Evolutionary conservation across 2,329 filamentous ascomycete genomes (phyloP).

Genomic region (Aspergillus tanneri): DNA sequence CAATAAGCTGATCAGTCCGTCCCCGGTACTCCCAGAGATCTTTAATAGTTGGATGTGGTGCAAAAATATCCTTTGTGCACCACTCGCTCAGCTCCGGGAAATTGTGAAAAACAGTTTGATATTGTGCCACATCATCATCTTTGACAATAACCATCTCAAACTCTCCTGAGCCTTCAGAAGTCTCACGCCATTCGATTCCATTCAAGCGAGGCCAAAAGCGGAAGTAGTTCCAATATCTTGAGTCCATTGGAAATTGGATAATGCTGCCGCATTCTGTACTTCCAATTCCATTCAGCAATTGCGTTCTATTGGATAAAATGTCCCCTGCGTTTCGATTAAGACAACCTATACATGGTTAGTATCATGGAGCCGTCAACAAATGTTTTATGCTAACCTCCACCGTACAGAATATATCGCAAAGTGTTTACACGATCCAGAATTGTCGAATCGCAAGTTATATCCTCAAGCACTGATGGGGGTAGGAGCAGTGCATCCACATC

Average conservation of each 20-base stretch:
- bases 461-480: no score
- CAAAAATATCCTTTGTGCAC: slow-evolving; percentile 19
- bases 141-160: slow-evolving; percentile 9
- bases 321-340: slow-evolving; percentile 1
- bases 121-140: neutral
- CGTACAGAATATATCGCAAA: slow-evolving; percentile 1
- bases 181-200: no score
- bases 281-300: slow-evolving; percentile 4
- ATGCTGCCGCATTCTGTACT: slow-evolving; percentile 6
- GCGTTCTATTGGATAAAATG: neutral
- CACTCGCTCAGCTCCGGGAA: slow-evolving; percentile 19
- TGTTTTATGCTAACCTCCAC: slow-evolving; percentile 4
- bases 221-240: slow-evolving; percentile 7
- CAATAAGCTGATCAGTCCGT: slow-evolving; percentile 26
- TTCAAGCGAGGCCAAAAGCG: no score
- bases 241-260: neutral
- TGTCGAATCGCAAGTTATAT: no score
- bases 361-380: neutral
- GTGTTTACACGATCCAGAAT: no score
- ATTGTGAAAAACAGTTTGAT: slow-evolving; percentile 16
- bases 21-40: slow-evolving; percentile 18
- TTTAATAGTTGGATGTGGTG: slow-evolving; percentile 14
- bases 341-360: neutral
- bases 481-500: no score
- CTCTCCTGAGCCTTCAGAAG: neutral